Base-by-base conservation (phyloP, 768 basidiomycete genomes). In the Leucosporidium creatinivorum region DNA sequence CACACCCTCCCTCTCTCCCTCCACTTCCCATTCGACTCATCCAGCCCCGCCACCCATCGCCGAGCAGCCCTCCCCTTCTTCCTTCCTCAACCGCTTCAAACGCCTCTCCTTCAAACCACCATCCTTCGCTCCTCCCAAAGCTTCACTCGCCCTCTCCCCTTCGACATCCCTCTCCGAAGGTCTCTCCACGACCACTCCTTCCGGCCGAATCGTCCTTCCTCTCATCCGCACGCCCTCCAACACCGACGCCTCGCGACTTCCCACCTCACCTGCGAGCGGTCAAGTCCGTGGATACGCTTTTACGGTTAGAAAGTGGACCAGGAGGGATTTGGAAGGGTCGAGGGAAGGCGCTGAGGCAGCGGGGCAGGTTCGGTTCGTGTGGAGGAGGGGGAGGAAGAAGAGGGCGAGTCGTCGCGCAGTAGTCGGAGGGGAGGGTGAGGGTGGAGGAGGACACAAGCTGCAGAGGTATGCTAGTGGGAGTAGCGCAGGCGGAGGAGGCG, bases 281-380 rank as follows among this genome's bases (percentile, higher is more conserved):
- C 60, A 80, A 76, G 23, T 80, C 77, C 61, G 30, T 21, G 59
- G 59, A 78, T 90, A 92, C 66, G 84, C 87, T 8, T 92, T 89
- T 89, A 81, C 87, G 25, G 85, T 89, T 31, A 81, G 86, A 58
- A 82, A 80, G 70, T 92, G 90, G 90, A 76, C 87, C 21, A 73
- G 74, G 51, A 65, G 63, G 26, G 65, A 63, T 21, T 61, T 52
- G 6, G 58, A 52, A 1, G 69, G 69, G 7, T 9, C 39, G 39
- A 69, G 60, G 15, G 61, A 62, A 23, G 61, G 69, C 17, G 57
- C 47, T 6, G 74, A 72, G 50, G 80, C 79, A 1, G 81, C 80
- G 30, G 83, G 89, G 1, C 88, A 91, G 73, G 84, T 91, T 25
- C 79, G 85, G 56, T 87, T 91, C 76, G 89, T 91, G 78, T 92